Evolutionary conservation across 352 stramenopile species (phyloP), one percentile per base, ranked within the genome.

Genomic region (Pythium sp.): DNA sequence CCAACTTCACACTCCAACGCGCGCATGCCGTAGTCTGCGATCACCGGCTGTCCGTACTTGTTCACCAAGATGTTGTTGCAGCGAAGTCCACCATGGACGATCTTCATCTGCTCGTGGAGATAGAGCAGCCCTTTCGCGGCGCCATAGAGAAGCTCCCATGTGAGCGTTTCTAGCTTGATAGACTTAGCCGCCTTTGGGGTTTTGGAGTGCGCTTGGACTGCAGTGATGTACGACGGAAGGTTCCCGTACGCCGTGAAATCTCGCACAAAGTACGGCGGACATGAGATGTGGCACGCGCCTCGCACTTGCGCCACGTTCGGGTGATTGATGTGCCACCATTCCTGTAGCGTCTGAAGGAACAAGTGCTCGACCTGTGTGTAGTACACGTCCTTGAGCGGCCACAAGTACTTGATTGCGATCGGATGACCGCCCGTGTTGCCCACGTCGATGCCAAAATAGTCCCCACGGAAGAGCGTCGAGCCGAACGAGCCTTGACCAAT

Each of bases 11-110:
- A 80, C 6, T 71, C 73, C 30, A 77, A 58, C 1, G 75, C 71
- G 28, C 84, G 82, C 12, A 93, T 22, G 2, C 84, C 84, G 49
- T 80, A 81, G 67, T 92, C 84, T 0, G 79, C 80, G 32, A 92
- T 68, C 3, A 88, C 82, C 4, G 81, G 82, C 18, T 77, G 82
- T 0, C 82, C 84, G n/a, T 78, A 82, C 54, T 90, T 88, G 60
- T 89, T 84, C 12, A 93, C 82, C 30, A 93, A 66, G 12, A 93
- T 75, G 59, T 93, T 93, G 65, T 78, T 89, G 62, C 76, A 87
- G 11, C 80, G 78, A 12, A 93, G 67, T 2, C 81, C 80, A 7
- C 81, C 81, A 38, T 93, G 84, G 5, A 85, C 79, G 24, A 87
- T 72, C 0, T 73, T 71, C 53, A 78, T 76, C 47, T 82, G 67